These are phyloP conservation scores for Cerrena zonata DNA, from an alignment of 1,284 basidiomycete genomes.

Conservation along the genomic window DNA sequence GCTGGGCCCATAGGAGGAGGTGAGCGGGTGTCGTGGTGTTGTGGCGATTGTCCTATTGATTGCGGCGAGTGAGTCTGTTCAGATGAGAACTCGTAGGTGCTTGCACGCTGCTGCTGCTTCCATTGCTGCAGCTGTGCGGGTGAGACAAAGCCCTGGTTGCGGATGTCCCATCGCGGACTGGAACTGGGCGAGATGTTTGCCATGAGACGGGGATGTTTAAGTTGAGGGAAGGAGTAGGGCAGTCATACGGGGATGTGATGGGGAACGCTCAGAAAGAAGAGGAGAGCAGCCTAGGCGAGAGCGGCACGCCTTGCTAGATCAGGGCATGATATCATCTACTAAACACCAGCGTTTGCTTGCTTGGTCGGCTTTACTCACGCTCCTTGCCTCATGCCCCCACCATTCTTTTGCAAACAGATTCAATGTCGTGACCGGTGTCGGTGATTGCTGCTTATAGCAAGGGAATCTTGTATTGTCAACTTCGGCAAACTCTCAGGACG, in stretches of 20 bases:
- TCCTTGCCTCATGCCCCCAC: too few relatives aligned
- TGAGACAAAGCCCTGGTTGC: slow-evolving; percentile 44
- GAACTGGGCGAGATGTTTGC: slow-evolving; percentile 17
- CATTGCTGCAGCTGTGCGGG: slow-evolving; percentile 43
- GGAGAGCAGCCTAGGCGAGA: background rate
- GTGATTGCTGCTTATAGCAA: too few relatives aligned
- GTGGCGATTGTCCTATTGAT: slow-evolving; percentile 9
- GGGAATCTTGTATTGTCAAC: too few relatives aligned
- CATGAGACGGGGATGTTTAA: slow-evolving; percentile 7
- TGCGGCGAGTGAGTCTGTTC: slow-evolving; percentile 13
- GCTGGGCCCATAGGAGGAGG: background rate
- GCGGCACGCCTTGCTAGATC: too few relatives aligned
- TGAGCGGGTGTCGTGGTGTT: background rate
- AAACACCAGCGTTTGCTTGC: background rate
- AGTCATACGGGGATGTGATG: slow-evolving; percentile 8
- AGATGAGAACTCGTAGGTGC: slow-evolving; percentile 8
- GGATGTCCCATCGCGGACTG: slow-evolving; percentile 43
- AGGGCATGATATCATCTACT: background rate
- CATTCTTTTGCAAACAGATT: too few relatives aligned
- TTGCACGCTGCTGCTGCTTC: slow-evolving; percentile 20
- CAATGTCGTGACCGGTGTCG: too few relatives aligned
- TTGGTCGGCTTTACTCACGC: too few relatives aligned
- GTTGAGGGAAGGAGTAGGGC: slow-evolving; percentile 2
- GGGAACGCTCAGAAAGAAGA: slow-evolving; percentile 7
- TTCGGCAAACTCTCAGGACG: too few relatives aligned